Conservation (phyloP, 164 flowering plant genomes). For the Magnolia changhungtana region DNA sequence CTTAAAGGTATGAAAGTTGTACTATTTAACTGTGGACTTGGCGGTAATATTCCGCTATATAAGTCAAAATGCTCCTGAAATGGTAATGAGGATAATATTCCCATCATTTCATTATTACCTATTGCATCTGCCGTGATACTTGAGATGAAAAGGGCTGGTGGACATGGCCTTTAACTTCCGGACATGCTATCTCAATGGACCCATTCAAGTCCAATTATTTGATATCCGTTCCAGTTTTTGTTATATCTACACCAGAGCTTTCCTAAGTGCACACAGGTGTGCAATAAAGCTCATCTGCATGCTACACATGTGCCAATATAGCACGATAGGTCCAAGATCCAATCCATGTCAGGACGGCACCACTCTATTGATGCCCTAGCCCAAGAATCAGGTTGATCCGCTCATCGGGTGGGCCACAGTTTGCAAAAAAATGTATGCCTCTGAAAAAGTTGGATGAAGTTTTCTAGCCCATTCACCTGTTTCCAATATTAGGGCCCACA, state of each 20-base stretch:
- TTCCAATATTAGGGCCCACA: too few species aligned
- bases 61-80: neutral
- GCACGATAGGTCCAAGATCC: too few species aligned
- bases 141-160: neutral
- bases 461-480: too few species aligned
- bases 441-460: too few species aligned
- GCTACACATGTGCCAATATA: too few species aligned
- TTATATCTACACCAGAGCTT: neutral
- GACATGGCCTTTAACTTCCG: neutral
- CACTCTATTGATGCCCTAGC: too few species aligned
- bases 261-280: neutral
- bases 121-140: neutral
- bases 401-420: too few species aligned
- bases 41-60: neutral
- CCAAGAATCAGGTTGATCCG: too few species aligned
- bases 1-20: too few species aligned
- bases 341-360: too few species aligned
- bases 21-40: neutral
- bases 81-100: neutral
- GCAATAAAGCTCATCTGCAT: too few species aligned
- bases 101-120: neutral
- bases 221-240: neutral
- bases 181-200: neutral
- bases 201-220: neutral
- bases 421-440: too few species aligned